Percentiles rank a stretch among this genome's conserved stretches.
These are phyloP conservation scores for Gossypium australe DNA, from an alignment of 345 rosid genomes.

Conservation along the genomic window DNA sequence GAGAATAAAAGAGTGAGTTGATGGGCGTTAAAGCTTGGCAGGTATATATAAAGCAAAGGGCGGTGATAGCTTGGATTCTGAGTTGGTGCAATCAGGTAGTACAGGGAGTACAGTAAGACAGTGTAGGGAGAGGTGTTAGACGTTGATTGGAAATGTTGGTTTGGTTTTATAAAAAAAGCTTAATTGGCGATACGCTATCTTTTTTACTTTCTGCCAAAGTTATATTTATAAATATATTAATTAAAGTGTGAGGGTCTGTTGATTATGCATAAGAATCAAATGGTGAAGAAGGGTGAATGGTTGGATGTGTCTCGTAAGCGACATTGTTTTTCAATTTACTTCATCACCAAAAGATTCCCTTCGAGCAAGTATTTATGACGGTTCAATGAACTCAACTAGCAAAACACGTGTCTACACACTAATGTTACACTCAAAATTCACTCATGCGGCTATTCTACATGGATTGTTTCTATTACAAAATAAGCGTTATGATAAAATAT, in stretches of 20 bases:
- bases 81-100: slow-evolving; percentile 21
- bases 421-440: no score
- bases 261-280: background rate
- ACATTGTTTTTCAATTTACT: no score
- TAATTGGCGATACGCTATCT: background rate
- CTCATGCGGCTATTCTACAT: no score
- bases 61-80: background rate
- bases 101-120: slow-evolving; percentile 3
- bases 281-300: no score
- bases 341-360: no score
- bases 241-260: background rate
- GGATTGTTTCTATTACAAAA: no score
- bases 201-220: background rate
- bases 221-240: background rate
- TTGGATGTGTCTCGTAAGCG: no score
- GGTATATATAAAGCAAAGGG: slow-evolving; percentile 2
- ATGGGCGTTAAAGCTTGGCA: background rate
- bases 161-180: background rate
- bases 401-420: no score
- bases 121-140: background rate
- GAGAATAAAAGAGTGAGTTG: background rate
- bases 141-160: slow-evolving; percentile 9
- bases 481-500: no score
- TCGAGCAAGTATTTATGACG: no score
- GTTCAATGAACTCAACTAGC: no score